These are phyloP conservation scores for Serendipita indica DNA, from an alignment of 768 basidiomycete species.

Conservation along the genomic window DNA sequence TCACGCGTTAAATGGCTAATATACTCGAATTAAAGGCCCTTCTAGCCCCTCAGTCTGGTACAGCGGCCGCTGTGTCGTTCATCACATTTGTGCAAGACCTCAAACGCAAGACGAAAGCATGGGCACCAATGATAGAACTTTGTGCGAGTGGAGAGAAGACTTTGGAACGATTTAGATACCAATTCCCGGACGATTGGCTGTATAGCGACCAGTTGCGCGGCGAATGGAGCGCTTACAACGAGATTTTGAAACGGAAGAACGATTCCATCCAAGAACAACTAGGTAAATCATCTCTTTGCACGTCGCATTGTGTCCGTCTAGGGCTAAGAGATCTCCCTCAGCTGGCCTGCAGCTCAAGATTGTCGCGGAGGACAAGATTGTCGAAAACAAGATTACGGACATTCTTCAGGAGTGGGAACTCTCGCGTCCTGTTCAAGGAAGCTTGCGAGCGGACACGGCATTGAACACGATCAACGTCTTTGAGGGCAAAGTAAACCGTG, in stretches of 20 bases:
- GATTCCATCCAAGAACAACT: constrained; percentile 97
- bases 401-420: constrained; percentile 87
- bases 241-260: constrained; percentile 94
- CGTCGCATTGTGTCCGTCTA: background rate
- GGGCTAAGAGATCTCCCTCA: constrained; percentile 20
- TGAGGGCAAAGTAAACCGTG: constrained; percentile 74
- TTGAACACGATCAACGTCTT: constrained; percentile 94
- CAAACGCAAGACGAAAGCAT: constrained; percentile 91
- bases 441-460: constrained; percentile 88
- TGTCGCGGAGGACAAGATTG: constrained; percentile 97
- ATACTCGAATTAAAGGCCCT: background rate
- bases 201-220: constrained; percentile 95
- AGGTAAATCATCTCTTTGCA: constrained; percentile 35
- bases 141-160: constrained; percentile 95
- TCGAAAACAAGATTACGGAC: constrained; percentile 90
- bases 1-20: background rate
- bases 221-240: constrained; percentile 97
- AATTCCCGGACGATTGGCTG: constrained; percentile 94
- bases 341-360: constrained; percentile 98
- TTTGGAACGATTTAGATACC: constrained; percentile 89
- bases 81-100: constrained; percentile 99
- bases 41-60: constrained; percentile 66
- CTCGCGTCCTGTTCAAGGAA: constrained; percentile 92
- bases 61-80: constrained; percentile 95
- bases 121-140: constrained; percentile 91